Percentiles rank a stretch among this genome's conserved stretches.
phyloP scores from a whole-genome alignment of 169 alveolate species.

The Cryptosporidium muris region DNA sequence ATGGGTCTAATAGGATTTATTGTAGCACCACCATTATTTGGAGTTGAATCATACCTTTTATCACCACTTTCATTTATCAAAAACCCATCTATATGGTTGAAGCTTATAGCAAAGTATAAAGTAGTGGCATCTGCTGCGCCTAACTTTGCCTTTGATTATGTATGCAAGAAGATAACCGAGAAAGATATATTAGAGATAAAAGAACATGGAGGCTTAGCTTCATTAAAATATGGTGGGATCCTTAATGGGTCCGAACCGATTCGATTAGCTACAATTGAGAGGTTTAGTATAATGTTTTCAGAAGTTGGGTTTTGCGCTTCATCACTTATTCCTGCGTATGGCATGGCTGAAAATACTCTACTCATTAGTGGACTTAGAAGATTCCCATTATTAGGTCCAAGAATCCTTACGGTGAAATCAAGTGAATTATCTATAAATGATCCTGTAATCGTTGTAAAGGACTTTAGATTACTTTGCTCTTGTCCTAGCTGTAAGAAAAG shows the following conservation, averaged over 20 bases:
- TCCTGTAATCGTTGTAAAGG: slow-evolving; percentile 1
- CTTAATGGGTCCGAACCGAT: slow-evolving; percentile 74
- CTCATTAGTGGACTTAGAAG: slow-evolving; percentile 70
- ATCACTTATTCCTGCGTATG: slow-evolving; percentile 75
- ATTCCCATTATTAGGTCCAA: slow-evolving; percentile 15
- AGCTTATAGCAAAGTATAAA: slow-evolving; percentile 37
- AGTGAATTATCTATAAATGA: slow-evolving; percentile 7
- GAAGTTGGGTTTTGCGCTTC: slow-evolving; percentile 73
- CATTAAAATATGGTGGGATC: slow-evolving; percentile 61
- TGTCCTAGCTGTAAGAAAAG: slow-evolving; percentile 15
- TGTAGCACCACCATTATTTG: slow-evolving; percentile 70
- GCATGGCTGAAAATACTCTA: slow-evolving; percentile 78
- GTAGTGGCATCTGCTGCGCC: slow-evolving; percentile 73
- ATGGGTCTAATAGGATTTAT: slow-evolving; percentile 78
- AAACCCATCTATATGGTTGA: slow-evolving; percentile 70
- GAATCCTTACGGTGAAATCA: slow-evolving; percentile 19
- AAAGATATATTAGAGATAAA: slow-evolving; percentile 13
- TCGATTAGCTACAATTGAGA: slow-evolving; percentile 52
- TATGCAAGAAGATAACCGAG: slow-evolving; percentile 48
- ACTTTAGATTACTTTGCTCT: slow-evolving; percentile 24
- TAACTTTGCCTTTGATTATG: slow-evolving; percentile 72
- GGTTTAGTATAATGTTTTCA: slow-evolving; percentile 69
- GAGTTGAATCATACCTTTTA: slow-evolving; percentile 58
- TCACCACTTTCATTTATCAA: slow-evolving; percentile 73
- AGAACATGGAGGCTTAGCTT: slow-evolving; percentile 42